These are phyloP conservation scores for Hypoxylon sp. DNA, from an alignment of 2,329 filamentous ascomycete genomes.

Conservation along the genomic window DNA sequence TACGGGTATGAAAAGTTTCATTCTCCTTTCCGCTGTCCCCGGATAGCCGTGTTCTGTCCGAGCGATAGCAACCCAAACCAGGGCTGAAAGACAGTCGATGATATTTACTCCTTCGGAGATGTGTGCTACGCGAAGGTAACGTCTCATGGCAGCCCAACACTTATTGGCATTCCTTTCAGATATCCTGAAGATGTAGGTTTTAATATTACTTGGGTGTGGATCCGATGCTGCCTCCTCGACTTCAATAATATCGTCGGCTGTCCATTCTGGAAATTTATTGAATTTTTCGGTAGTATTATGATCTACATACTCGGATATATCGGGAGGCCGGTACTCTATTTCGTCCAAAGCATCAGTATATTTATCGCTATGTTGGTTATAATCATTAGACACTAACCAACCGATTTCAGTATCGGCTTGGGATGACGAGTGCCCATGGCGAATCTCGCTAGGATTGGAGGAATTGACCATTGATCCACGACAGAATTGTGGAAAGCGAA, in stretches of 20 bases:
- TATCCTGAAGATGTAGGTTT: conserved; percentile 10
- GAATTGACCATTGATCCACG: conserved; percentile 31
- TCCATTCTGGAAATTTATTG: background rate
- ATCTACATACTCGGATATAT: background rate
- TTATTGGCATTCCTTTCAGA: background rate
- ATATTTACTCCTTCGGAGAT: background rate
- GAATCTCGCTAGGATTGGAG: background rate
- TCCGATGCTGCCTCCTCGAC: background rate
- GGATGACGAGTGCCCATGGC: background rate
- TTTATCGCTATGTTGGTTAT: background rate
- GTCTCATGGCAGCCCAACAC: background rate
- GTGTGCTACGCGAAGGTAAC: background rate
- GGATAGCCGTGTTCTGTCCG: background rate
- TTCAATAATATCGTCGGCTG: background rate
- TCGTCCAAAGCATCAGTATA: background rate
- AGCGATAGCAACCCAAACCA: conserved; percentile 13
- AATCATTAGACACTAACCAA: background rate
- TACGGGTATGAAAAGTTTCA: background rate
- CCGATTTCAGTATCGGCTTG: background rate
- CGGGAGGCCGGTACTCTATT: background rate
- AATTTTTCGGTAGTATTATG: background rate
- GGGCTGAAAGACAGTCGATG: conserved; percentile 9
- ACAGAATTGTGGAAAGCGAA: conserved; percentile 30
- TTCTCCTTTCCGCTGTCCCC: background rate
- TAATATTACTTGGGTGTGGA: background rate